Evolutionary conservation across 2,329 filamentous ascomycete species (phyloP).

Genomic region (Botrytis fragariae): DNA sequence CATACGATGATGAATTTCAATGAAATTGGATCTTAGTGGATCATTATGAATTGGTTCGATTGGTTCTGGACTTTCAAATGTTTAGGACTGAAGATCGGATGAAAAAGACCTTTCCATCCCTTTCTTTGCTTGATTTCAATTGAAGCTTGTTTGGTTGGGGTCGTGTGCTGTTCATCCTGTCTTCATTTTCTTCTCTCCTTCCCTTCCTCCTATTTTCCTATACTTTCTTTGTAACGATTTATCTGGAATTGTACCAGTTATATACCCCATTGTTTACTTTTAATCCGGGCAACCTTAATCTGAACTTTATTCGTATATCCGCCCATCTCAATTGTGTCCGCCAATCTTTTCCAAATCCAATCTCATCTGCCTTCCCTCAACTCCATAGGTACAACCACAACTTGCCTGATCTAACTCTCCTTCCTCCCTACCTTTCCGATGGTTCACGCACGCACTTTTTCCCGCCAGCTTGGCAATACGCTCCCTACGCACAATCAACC

Average conservation of each 20-base stretch:
- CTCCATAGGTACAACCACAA: neutral
- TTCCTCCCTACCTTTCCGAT: neutral
- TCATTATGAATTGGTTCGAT: neutral
- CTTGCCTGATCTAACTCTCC: neutral
- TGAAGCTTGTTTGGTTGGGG: neutral
- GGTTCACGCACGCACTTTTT: conserved; percentile 10
- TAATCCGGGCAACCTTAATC: neutral
- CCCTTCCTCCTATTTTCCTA: neutral
- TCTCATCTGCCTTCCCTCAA: neutral
- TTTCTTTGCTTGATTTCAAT: conserved; percentile 3
- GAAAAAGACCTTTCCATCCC: neutral
- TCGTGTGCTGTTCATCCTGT: neutral
- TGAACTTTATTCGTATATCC: neutral
- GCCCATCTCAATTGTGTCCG: neutral
- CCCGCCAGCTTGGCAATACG: conserved; percentile 5
- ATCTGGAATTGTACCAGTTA: neutral
- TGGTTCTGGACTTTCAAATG: conserved; percentile 9
- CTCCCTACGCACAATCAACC: conserved; percentile 14
- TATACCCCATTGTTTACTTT: neutral
- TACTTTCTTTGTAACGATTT: neutral
- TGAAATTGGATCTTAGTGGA: conserved; percentile 1
- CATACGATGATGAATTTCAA: neutral
- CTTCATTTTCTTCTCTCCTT: neutral
- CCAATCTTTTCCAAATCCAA: neutral
- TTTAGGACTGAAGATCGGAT: neutral